Base-by-base conservation (phyloP, 108 stramenopile species). In the Nannochloropsis granulata region DNA sequence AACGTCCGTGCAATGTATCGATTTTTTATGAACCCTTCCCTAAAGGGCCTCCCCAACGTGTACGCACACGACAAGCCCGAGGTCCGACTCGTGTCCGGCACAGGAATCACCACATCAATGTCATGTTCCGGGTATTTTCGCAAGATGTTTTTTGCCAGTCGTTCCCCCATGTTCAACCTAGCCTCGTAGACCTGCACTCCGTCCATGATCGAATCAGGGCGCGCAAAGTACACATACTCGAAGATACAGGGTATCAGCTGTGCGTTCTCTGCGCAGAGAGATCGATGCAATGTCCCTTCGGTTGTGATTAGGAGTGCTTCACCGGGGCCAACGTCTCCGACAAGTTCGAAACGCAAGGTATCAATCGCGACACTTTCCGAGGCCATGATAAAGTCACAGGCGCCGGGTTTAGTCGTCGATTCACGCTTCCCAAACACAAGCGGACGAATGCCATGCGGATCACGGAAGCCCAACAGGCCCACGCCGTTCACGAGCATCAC, bases 181-280 rank as follows among this genome's bases (percentile, higher is more conserved):
- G 97, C 92, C 83, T 98, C 96, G 90, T 99, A 98, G 23, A 99
- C 97, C 43, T 92, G 92, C 16, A 96, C 93, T 23, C 97, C 96
- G 88, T 99, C 96, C 94, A 99, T 95, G 83, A 98, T 96, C 13
- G 95, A 94, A 91, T 99, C 98, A 11, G 98, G 98, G 21, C 98
- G 93, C 19, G 98, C 96, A 91, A 99, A 99, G 93, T 99, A 99
- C 16, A 99, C 98, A 89, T 98, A 98, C 92, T 99, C 98, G 89
- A 99, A 99, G 78, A 99, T 95, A 91, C 98, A 99, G 42, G 97
- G 98, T 45, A 92, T 79, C 78, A 91, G 91, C 78, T 83, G 43
- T 26, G 91, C 83, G 25, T 26, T 82, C 44, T 44, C 81, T 14
- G 83, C 42, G 71, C 87, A 89, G 82, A 88, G 86, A 78, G 46